Percentiles rank a stretch among this genome's conserved stretches.
These are phyloP conservation scores for Epithele typhae DNA, from an alignment of 768 basidiomycete genomes.

Conservation along the genomic window DNA sequence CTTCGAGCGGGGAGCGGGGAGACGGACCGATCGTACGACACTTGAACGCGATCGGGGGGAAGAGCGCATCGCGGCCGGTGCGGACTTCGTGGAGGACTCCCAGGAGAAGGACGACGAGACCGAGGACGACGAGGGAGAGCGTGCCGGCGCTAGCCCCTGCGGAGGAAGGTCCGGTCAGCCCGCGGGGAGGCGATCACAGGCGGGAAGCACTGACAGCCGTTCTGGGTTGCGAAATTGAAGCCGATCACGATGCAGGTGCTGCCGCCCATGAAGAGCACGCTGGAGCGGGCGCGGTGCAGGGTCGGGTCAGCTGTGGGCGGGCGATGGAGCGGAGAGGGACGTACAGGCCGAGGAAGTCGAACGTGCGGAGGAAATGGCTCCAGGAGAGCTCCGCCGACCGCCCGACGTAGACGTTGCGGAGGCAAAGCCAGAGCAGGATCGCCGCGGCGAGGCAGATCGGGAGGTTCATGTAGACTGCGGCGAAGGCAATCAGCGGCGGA, in stretches of 20 bases:
- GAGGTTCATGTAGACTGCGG: slow-evolving; percentile 78
- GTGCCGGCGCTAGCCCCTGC: slow-evolving; percentile 65
- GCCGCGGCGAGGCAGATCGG: slow-evolving; percentile 65
- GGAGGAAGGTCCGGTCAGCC: slow-evolving; percentile 12
- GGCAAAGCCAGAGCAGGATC: slow-evolving; percentile 52
- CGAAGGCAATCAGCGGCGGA: background rate
- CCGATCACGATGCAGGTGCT: slow-evolving; percentile 74
- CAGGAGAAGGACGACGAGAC: slow-evolving; percentile 46
- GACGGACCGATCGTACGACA: slow-evolving; percentile 55
- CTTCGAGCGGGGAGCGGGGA: background rate
- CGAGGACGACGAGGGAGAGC: slow-evolving; percentile 53
- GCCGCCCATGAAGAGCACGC: slow-evolving; percentile 69
- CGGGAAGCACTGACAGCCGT: slow-evolving; percentile 53
- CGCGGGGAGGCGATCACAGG: slow-evolving; percentile 1
- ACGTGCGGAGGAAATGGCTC: slow-evolving; percentile 46
- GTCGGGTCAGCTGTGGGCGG: slow-evolving; percentile 9
- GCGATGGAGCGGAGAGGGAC: slow-evolving; percentile 28
- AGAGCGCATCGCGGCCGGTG: slow-evolving; percentile 66
- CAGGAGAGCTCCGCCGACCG: slow-evolving; percentile 49
- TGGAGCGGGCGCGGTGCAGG: slow-evolving; percentile 32
- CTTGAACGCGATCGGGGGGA: slow-evolving; percentile 60
- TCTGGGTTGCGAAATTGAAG: slow-evolving; percentile 68
- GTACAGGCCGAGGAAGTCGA: slow-evolving; percentile 80
- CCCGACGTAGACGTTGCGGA: slow-evolving; percentile 51
- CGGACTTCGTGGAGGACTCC: slow-evolving; percentile 66